These are phyloP conservation scores for Puccinia hordei DNA, from an alignment of 1,284 basidiomycete genomes.

Conservation along the genomic window DNA sequence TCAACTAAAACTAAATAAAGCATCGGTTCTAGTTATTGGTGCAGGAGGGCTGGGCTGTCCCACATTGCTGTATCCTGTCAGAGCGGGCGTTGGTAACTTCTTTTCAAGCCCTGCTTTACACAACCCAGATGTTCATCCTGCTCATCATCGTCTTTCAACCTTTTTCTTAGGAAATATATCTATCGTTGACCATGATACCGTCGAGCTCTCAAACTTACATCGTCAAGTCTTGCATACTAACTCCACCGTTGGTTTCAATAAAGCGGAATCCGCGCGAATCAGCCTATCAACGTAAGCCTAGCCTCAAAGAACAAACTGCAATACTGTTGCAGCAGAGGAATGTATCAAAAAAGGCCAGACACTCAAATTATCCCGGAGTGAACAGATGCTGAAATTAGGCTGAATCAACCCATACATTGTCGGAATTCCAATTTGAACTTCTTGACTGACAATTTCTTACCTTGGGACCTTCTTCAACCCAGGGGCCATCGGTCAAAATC, in stretches of 20 bases:
- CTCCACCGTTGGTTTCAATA: conserved; percentile 74
- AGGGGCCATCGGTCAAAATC: conserved; percentile 69
- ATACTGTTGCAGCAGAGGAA: too few species aligned
- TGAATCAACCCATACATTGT: not conserved
- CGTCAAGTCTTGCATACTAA: conserved; percentile 88
- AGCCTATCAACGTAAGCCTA: conserved; percentile 67
- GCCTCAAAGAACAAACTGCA: not conserved
- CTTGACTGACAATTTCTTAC: not conserved
- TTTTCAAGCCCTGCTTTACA: not conserved
- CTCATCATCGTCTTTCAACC: not conserved
- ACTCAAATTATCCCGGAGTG: not conserved
- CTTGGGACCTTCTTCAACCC: conserved; percentile 23
- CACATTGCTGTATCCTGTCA: conserved; percentile 86
- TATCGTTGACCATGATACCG: conserved; percentile 86
- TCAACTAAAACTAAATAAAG: conserved; percentile 75
- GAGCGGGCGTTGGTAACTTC: conserved; percentile 80
- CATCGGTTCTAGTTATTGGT: conserved; percentile 83
- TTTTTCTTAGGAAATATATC: conserved; percentile 70
- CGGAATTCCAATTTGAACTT: not conserved
- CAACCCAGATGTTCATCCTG: not conserved
- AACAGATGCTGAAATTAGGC: not conserved
- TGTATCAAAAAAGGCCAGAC: too few species aligned
- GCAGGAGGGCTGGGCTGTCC: conserved; percentile 97
- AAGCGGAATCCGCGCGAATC: conserved; percentile 77
- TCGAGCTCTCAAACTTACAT: conserved; percentile 90